Evolutionary conservation across 2,329 filamentous ascomycete genomes (phyloP).

Genomic region (Monosporascus sp.): DNA sequence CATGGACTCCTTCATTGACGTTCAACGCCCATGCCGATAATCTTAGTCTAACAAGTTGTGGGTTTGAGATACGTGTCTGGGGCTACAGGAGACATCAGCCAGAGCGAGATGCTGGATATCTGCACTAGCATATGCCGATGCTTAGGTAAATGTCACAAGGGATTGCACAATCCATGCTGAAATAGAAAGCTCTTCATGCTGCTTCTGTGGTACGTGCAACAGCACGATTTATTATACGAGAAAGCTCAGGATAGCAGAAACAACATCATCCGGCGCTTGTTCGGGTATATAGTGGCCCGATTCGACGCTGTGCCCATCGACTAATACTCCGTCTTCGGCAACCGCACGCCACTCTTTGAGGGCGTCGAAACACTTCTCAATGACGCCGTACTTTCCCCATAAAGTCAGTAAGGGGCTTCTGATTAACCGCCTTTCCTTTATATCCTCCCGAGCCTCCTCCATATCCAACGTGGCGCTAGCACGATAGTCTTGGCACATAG

Average conservation of each 20-base stretch:
- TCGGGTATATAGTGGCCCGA: constrained; percentile 48
- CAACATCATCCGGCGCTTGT: constrained; percentile 41
- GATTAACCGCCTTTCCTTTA: constrained; percentile 37
- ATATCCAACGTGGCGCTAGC: constrained; percentile 48
- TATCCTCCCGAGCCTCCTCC: constrained; percentile 42
- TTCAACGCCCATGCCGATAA: no score
- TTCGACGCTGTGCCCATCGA: constrained; percentile 37
- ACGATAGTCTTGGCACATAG: constrained; percentile 52
- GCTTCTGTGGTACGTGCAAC: neutral
- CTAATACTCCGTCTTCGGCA: constrained; percentile 25
- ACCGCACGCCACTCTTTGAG: constrained; percentile 47
- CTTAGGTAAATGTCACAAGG: no score
- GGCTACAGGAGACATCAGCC: no score
- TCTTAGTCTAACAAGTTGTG: no score
- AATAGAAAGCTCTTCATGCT: neutral
- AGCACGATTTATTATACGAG: constrained; percentile 17
- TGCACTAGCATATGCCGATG: no score
- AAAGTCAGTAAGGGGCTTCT: constrained; percentile 42
- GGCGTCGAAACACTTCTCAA: constrained; percentile 45
- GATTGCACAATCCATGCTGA: no score
- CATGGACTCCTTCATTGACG: no score
- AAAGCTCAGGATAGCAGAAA: constrained; percentile 36
- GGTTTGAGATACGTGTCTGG: no score
- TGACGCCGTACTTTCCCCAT: constrained; percentile 43
- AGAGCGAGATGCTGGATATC: no score